Percentiles rank a stretch among this genome's conserved stretches.
Conservation (phyloP, 306 rosid genomes). For the Alnus rubra region DNA sequence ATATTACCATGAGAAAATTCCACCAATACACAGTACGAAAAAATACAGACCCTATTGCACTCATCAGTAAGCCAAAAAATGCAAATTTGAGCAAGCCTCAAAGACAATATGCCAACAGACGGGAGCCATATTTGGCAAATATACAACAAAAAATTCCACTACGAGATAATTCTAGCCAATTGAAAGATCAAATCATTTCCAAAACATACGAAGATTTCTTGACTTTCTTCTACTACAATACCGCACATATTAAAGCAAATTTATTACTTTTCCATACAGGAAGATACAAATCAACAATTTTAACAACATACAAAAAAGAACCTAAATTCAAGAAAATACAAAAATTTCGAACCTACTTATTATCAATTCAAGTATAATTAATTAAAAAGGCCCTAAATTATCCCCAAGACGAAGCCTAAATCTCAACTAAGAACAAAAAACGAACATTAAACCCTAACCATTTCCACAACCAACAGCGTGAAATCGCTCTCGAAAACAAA, state of each 20-base stretch:
- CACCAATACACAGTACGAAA: not conserved
- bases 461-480: not conserved
- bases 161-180: not conserved
- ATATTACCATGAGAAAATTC: not conserved
- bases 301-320: not conserved
- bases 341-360: not conserved
- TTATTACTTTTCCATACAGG: not conserved
- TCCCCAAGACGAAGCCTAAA: not conserved
- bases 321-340: not conserved
- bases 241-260: not conserved
- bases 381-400: not conserved
- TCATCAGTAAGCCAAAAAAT: not conserved
- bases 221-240: not conserved
- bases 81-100: not conserved
- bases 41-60: not conserved
- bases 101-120: not conserved
- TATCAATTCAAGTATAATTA: not conserved
- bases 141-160: not conserved
- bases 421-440: not conserved
- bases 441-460: constrained; percentile 20
- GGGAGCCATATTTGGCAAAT: not conserved
- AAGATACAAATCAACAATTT: not conserved
- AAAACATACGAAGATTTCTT: not conserved
- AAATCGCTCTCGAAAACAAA: not conserved
- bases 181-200: not conserved